Evolutionary conservation across 75 land plant genomes (phyloP).

Genomic region (Pinus tabuliformis): DNA sequence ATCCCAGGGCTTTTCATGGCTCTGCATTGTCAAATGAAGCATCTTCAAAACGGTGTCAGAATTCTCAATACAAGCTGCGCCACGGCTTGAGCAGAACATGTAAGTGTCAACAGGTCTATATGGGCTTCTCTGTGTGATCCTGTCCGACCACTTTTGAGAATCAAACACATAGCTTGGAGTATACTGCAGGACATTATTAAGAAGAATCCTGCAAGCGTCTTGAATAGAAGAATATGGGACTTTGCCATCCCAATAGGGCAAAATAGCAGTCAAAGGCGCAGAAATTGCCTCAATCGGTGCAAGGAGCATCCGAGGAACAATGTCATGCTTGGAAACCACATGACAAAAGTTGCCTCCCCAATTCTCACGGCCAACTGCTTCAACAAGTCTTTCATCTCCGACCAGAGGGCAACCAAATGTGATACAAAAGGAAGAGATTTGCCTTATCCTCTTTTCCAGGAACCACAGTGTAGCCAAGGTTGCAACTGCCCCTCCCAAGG

Average conservation of each 20-base stretch:
- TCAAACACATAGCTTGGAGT: neutral
- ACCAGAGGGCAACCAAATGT: constrained; percentile 72
- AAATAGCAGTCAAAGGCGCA: constrained; percentile 17
- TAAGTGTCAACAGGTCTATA: constrained; percentile 59
- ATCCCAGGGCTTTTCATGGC: neutral
- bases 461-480: neutral
- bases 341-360: constrained; percentile 46
- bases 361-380: constrained; percentile 44
- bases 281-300: constrained; percentile 36
- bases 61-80: constrained; percentile 27
- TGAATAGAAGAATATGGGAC: no score
- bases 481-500: constrained; percentile 3
- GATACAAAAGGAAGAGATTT: constrained; percentile 24
- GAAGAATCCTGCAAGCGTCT: neutral
- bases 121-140: constrained; percentile 19
- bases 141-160: neutral
- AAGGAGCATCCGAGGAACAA: constrained; percentile 53
- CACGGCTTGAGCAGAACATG: constrained; percentile 32
- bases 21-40: constrained; percentile 9
- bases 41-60: constrained; percentile 51
- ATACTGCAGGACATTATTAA: neutral
- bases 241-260: constrained; percentile 15
- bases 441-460: neutral
- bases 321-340: constrained; percentile 42
- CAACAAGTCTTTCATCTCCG: constrained; percentile 34